Evolutionary conservation across 352 stramenopile species (phyloP).

Genomic region (Phytophthora tentaculata): DNA sequence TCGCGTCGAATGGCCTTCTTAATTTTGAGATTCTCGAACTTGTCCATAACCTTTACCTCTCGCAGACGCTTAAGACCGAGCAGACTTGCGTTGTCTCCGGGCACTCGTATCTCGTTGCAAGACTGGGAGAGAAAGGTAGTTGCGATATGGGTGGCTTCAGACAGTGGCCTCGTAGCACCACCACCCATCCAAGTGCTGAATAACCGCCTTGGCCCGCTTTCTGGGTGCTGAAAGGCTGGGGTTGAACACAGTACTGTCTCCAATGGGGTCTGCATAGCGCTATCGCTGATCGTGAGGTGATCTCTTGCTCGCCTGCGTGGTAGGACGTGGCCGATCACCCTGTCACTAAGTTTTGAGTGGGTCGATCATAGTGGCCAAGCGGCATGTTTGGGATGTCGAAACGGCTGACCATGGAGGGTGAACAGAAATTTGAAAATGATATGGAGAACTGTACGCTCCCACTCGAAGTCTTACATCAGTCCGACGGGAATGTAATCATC

Average conservation of each 20-base stretch:
- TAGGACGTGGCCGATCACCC: neutral
- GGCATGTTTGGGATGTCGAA: neutral
- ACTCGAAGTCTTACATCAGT: neutral
- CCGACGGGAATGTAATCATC: neutral
- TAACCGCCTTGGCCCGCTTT: neutral
- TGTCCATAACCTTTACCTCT: neutral
- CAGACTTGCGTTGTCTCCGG: neutral
- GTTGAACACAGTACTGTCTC: neutral
- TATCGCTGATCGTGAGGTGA: neutral
- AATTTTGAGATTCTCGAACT: neutral
- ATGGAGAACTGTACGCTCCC: neutral
- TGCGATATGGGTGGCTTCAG: too few relatives aligned
- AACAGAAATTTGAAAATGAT: neutral
- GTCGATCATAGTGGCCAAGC: neutral
- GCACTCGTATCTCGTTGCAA: too few relatives aligned
- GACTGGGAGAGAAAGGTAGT: too few relatives aligned
- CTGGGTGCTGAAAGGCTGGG: neutral
- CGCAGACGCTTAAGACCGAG: neutral
- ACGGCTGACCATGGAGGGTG: neutral
- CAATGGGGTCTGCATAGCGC: neutral
- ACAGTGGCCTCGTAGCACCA: too few relatives aligned
- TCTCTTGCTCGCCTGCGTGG: neutral
- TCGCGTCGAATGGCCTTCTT: neutral
- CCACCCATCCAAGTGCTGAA: neutral
- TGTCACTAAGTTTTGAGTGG: neutral